These are phyloP conservation scores for Zygosaccharomyces siamensis DNA, from an alignment of 805 yeast species.

Conservation along the genomic window DNA sequence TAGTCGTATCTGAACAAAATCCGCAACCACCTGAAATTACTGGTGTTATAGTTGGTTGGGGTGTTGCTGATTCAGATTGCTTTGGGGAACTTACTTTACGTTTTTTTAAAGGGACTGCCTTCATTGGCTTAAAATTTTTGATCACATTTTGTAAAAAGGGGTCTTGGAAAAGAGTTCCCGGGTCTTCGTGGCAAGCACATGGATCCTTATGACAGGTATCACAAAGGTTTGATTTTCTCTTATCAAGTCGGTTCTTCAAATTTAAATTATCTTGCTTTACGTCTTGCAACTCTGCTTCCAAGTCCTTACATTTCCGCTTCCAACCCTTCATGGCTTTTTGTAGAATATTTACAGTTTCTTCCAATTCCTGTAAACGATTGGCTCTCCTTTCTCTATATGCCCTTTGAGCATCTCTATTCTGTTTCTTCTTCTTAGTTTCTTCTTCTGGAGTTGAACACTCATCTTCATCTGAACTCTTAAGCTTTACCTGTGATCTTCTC, in stretches of 20 bases:
- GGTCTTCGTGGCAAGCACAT: not conserved
- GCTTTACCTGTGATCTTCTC: conserved; percentile 41
- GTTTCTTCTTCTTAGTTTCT: conserved; percentile 72
- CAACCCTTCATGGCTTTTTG: conserved; percentile 55
- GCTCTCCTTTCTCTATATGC: conserved; percentile 88
- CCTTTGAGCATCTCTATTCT: conserved; percentile 89
- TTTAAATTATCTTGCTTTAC: conserved; percentile 7
- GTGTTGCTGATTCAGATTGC: conserved; percentile 3
- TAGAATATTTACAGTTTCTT: conserved; percentile 37
- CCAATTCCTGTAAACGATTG: conserved; percentile 72
- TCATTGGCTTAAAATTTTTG: conserved; percentile 50
- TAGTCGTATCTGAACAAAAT: conserved; percentile 86
- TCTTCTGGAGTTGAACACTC: conserved; percentile 4
- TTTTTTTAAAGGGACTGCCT: conserved; percentile 45
- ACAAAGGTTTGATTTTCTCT: not conserved
- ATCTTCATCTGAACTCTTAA: conserved; percentile 2
- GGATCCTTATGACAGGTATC: not conserved
- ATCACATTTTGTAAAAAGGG: conserved; percentile 35
- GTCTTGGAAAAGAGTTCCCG: conserved; percentile 44
- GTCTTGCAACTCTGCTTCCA: conserved; percentile 12
- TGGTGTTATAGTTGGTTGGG: conserved; percentile 2
- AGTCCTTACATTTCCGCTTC: conserved; percentile 45
- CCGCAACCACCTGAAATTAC: conserved; percentile 51
- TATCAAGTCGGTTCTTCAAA: conserved; percentile 5
- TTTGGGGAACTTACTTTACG: conserved; percentile 2